Base-by-base conservation (phyloP, 2,329 filamentous ascomycete genomes). In the Paraphaeosphaeria sporulosa region DNA sequence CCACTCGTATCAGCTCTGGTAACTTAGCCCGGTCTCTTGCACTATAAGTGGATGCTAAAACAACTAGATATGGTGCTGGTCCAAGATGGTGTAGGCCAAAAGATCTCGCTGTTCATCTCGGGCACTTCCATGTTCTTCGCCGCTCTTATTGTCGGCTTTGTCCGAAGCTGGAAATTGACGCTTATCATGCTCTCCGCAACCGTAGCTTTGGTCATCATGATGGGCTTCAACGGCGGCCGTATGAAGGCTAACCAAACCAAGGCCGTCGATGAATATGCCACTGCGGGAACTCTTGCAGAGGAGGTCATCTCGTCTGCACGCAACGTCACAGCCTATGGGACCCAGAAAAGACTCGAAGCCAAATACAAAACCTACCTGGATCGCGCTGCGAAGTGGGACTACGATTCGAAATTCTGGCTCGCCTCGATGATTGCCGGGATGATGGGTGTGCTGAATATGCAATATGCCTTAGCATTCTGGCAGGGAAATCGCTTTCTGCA, bases 1-100 rank as follows among this genome's bases (percentile, higher is more conserved):
- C 94, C 0, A 98, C 94, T 1, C 89, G 94, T 64, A 98, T 99
- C 72, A 98, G 94, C 0, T 90, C 94, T 21, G 94, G 95, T 97
- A 69, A 27, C 1, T 40, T 4, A 17, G 6, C 3, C 21, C 9
- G 96, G 95, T 0, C 81, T 96, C 8, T 96, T 97, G 5, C 42
- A 42, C 86, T 23, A 2, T 21, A 23, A 40, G 8, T n/a, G 12
- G 21, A 9, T 30, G 34, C 46, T 59, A 25, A 55, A 32, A 27
- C 19, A 92, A 90, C 0, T 91, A 90, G 7, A 98, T 77, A 97
- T 94, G 63, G 97, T 97, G 71, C 81, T 96, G 56, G 90, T 99
- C 55, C 94, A 98, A 78, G 94, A 97, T 67, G 95, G 94, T 59
- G 92, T 99, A 50, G 74, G 75, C 12, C 74, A 77, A 51, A 78